Evolutionary conservation across 345 rosid species (phyloP), one percentile per base, ranked within the genome.

Genomic region (Populus euphratica): DNA sequence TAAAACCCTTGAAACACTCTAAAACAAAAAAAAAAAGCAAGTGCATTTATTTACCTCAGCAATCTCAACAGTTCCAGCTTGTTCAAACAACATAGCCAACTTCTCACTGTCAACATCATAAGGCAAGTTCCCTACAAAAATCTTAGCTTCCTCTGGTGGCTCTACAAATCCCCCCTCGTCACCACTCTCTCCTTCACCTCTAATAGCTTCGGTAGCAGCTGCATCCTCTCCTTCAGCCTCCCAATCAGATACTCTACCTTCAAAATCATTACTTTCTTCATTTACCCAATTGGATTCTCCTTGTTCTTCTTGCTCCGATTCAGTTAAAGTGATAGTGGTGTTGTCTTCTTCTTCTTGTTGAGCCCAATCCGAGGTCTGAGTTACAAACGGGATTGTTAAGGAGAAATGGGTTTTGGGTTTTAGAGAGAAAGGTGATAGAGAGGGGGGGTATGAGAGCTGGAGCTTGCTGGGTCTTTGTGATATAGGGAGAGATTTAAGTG

Each of bases 11-110:
- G 8, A 62, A 54, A 68, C 27, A 61, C 29, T 16, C 16, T 52
- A 47, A 68, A 69, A 5, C 69, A 44, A 36, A 43, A 29, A 27
- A 27, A 27, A 78, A 73, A 69, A 29, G 12, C 44, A 64, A 50
- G 67, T 12, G 18, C 4, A 64, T 6, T 44, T 39, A 13, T 76
- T 83, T 69, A 95, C 99, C 98, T 93, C 98, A 12, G 99, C 90
- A 86, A 93, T 87, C 80, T 95, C 99, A 74, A 95, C 99, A 64
- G 91, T 90, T 50, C 99, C 99, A 75, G 96, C 91, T 81, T 89
- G 83, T 83, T 95, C 91, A 81, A 95, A 93, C 73, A 93, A 85
- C 96, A 85, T 84, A 72, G 99, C 98, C 83, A 95, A 79, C 68
- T 83, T 87, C 84, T 91, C 86, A 49, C 98, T 95, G 68, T 91